Evolutionary conservation across 2,329 filamentous ascomycete genomes (phyloP), one percentile per base, ranked within the genome.

Genomic region (Trichophyton mentagrophytes): DNA sequence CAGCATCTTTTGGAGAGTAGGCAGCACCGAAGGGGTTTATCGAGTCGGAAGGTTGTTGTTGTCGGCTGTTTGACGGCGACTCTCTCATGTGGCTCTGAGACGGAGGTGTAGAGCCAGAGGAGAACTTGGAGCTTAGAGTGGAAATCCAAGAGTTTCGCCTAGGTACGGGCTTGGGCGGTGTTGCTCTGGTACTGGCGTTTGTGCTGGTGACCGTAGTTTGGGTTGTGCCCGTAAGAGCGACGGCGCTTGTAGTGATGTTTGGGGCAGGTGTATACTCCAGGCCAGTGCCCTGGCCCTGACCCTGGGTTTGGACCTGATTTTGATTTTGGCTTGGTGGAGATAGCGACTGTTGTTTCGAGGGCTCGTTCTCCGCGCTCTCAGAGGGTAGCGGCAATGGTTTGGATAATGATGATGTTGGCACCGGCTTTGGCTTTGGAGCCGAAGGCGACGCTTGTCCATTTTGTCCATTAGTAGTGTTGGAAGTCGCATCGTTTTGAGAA

Each of bases 61-160:
- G 67, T 67, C 27, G 30, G 27, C 27, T 22, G 27, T 20, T 36
- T 17, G 49, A 55, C 3, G 49, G 30, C 25, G 63, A 65, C n/a
- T 69, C 68, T 62, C 72, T 75, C 20, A 69, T 57, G 62, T 63
- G 69, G 11, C 67, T 68, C 62, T 71, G 72, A 25, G 73, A 72
- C 3, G 74, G 73, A n/a, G 74, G 72, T 2, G 73, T 74, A 9
- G 73, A 70, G 2, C 72, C 72, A 36, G 84, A 85, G 2, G 88
- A 90, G 76, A 97, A 96, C 71, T 95, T 96, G 66, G 89, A 92
- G 65, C 90, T 95, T 66, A 97, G 84, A 69, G 85, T 96, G 61
- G 89, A 89, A 69, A 97, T 91, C 93, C 93, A 99, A 13, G 91
- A 96, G 64, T 85, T 86, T 60, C 84, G 77, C 65, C 90, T 46